Conservation (phyloP, 164 flowering plant genomes). For the Cinnamomum chago region DNA sequence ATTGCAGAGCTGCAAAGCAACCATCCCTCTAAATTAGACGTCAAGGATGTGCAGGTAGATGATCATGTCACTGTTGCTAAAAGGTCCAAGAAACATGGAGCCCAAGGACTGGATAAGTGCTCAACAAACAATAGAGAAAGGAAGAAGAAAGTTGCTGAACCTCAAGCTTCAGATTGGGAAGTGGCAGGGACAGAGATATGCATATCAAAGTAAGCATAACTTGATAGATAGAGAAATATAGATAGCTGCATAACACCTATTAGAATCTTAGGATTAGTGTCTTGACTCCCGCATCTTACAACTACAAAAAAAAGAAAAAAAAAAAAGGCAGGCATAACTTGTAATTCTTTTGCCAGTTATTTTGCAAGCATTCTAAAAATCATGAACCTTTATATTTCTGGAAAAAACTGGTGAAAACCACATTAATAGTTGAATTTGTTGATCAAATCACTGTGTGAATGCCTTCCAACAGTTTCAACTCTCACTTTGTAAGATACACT, state of each 20-base stretch:
- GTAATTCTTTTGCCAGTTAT: background rate
- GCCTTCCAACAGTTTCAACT: background rate
- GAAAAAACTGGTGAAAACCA: background rate
- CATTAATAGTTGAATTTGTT: background rate
- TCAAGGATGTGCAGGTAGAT: slow-evolving; percentile 83
- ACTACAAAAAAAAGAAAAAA: no score
- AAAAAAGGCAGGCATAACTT: background rate
- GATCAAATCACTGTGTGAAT: background rate
- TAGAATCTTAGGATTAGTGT: no score
- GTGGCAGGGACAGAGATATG: slow-evolving; percentile 54
- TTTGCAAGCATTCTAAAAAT: background rate
- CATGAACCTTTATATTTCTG: no score
- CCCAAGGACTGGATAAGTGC: slow-evolving; percentile 36
- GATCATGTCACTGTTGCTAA: slow-evolving; percentile 69
- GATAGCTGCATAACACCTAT: no score
- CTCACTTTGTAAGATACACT: background rate
- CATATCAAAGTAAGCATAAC: slow-evolving; percentile 53
- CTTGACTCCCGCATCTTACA: no score
- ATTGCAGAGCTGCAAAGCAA: slow-evolving; percentile 42
- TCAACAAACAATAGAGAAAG: slow-evolving; percentile 40
- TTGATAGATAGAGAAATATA: background rate
- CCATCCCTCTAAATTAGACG: slow-evolving; percentile 46
- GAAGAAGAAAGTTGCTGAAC: slow-evolving; percentile 46
- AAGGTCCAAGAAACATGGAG: slow-evolving; percentile 69
- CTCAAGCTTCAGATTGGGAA: slow-evolving; percentile 59